Evolutionary conservation across 176 grass and related monocot genomes (phyloP).

Genomic region (Aegilops bicornis): DNA sequence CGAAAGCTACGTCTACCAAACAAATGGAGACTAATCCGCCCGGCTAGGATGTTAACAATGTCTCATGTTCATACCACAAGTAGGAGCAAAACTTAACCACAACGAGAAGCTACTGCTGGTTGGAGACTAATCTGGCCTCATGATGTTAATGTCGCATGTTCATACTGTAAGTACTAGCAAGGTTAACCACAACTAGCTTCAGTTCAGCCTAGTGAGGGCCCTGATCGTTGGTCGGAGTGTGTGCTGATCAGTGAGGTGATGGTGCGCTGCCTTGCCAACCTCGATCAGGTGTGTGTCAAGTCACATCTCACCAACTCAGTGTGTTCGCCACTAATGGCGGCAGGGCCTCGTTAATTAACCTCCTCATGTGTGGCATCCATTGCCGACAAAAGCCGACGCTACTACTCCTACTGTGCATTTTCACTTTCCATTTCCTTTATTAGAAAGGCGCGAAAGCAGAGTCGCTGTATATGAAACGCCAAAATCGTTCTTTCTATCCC

Average conservation of each 20-base stretch:
- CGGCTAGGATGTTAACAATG: too few species aligned
- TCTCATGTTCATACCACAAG: too few species aligned
- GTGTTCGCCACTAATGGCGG: neutral
- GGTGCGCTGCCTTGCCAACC: neutral
- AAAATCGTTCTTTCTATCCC: neutral
- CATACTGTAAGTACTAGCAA: too few species aligned
- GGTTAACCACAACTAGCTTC: neutral
- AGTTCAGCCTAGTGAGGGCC: neutral
- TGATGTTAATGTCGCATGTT: too few species aligned
- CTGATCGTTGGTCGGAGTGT: neutral
- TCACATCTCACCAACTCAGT: neutral
- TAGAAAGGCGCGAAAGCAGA: too few species aligned
- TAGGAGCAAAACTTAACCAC: too few species aligned
- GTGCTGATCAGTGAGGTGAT: neutral
- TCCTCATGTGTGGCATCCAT: neutral
- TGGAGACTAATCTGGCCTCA: too few species aligned
- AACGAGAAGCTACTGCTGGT: too few species aligned
- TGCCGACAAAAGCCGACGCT: constrained; percentile 14
- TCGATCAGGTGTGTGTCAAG: neutral
- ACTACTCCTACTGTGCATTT: neutral
- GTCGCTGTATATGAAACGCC: neutral
- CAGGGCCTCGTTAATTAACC: neutral
- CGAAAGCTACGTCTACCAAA: neutral
- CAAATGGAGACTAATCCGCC: too few species aligned
- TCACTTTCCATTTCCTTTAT: neutral